Percentiles rank a stretch among this genome's conserved stretches.
phyloP scores from a whole-genome alignment of 2,329 filamentous ascomycete genomes.

The Arthrobotrys entomopaga region DNA sequence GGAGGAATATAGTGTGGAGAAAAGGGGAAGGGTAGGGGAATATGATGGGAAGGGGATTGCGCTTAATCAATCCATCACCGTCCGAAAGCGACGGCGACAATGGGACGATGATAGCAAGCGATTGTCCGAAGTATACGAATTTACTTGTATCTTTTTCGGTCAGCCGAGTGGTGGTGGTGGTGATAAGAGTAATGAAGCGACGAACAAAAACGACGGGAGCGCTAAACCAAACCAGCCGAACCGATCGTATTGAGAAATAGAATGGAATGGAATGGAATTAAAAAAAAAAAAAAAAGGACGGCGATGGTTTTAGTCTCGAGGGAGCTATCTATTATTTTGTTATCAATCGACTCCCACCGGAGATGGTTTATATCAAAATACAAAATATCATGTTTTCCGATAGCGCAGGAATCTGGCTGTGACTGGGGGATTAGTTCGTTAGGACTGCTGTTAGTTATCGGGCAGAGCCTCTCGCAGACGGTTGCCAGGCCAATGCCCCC shows the following conservation, averaged over 20 bases:
- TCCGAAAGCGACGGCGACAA: background rate
- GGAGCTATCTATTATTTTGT: background rate
- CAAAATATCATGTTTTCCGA: too few relatives aligned
- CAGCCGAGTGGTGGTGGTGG: too few relatives aligned
- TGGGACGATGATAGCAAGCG: too few relatives aligned
- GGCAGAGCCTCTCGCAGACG: background rate
- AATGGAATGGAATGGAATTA: background rate
- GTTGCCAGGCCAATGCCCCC: constrained; percentile 50
- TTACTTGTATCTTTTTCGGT: too few relatives aligned
- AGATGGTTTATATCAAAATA: too few relatives aligned
- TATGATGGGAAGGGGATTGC: background rate
- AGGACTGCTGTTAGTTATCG: too few relatives aligned
- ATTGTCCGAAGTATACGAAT: too few relatives aligned
- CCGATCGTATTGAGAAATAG: background rate
- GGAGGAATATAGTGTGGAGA: too few relatives aligned
- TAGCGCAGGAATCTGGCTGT: too few relatives aligned
- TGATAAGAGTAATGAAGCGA: background rate
- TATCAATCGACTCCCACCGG: too few relatives aligned
- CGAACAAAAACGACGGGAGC: background rate
- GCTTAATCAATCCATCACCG: background rate
- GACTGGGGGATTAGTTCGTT: too few relatives aligned
- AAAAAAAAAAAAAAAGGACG: background rate
- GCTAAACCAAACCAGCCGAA: too few relatives aligned
- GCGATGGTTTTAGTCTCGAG: background rate
- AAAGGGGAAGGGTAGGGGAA: background rate